Base-by-base conservation (phyloP, 2,329 filamentous ascomycete genomes). In the Fusarium guadeloupense region DNA sequence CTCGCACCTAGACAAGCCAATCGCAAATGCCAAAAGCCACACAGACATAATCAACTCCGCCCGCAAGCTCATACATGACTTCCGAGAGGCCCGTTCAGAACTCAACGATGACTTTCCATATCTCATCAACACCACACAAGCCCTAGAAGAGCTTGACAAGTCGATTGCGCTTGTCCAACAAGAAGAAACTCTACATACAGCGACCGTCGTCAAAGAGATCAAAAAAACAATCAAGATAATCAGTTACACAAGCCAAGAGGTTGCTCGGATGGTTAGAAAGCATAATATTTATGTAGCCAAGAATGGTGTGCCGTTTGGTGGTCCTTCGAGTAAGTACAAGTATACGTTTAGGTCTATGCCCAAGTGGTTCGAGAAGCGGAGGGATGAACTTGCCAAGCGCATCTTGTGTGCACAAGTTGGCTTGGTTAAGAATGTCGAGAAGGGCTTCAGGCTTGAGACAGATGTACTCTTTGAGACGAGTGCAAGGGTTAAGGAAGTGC, bases 51-150 rank as follows among this genome's bases (percentile, higher is more conserved):
- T 55, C 13, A 14, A 31, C 23, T 30, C 35, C n/a, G 42, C 33
- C 20, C 34, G 33, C 10, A 52, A 52, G 17, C 31, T 48, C 33
- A 48, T 47, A 3, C 48, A 52, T 20, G 33, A 39, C 17, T 38
- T 47, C 35, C 41, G 12, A 16, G 34, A 51, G 17, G 13, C 33
- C 10, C 41, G 19, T 23, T 40, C 23, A 20, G 42, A 26, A 16
- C 35, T 51, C 14, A 19, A 19, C 10, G 13, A 47, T 25, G 31
- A 34, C 7, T 39, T 38, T n/a, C 33, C 48, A 19, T 19, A 35
- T 13, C 33, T 52, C 10, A 17, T 26, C 14, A 33, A 52, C 10
- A 19, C 34, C 16, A 14, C 13, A 5, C 9, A 16, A 12, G 16
- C 28, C 2, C 23, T 12, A 5, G 31, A 19, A 1, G 16, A 9